Evolutionary conservation across 1,284 basidiomycete genomes (phyloP), one percentile per base, ranked within the genome.

Genomic region (Boletellus deceptivus): DNA sequence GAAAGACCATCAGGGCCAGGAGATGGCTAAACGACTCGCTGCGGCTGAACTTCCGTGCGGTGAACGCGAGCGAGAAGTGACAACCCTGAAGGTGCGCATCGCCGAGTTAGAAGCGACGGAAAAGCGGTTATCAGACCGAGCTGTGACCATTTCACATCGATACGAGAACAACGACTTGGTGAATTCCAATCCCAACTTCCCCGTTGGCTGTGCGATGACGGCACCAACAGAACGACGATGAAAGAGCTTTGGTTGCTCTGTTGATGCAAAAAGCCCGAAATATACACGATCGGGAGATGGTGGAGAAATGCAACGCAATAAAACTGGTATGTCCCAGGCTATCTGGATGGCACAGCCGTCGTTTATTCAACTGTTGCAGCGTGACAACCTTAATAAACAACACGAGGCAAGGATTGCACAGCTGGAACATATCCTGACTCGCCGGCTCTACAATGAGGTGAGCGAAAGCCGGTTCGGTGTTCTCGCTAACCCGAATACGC

Each of bases 221-320:
- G 42, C 43, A 24, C 29, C 24, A 36, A 53, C 50, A 82, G 79
- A 74, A 68, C 41, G 72, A 76, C 39, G 57, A 70, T 16, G 80
- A 82, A 59, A 77, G 72, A 57, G 70, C 63, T 6, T 71, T 82
- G 43, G 73, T 78, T 13, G 63, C 70, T 41, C 62, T 68, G 41
- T 56, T 82, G 34, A 70, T 76, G 54, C 66, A 65, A 40, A 63
- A 73, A 42, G 69, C 74, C 8, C 69, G 73, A 47, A 67, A 71
- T 13, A 62, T 75, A 29, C 72, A 80, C 55, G 79, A 80, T 56
- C 71, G 77, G 44, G 74, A 75, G 20, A 67, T 75, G 25, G 71
- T 80, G 18, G 71, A 67, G 35, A 82, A 80, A 59, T 70, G 70
- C 43, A 78, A 82, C 55, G 78, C 81, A 48, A 70, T 82, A 27